A percentile compares a stretch with the other conserved stretches of the same genome.
phyloP scores from a whole-genome alignment of 2,329 filamentous ascomycete species.

The Colletotrichum tofieldiae region DNA sequence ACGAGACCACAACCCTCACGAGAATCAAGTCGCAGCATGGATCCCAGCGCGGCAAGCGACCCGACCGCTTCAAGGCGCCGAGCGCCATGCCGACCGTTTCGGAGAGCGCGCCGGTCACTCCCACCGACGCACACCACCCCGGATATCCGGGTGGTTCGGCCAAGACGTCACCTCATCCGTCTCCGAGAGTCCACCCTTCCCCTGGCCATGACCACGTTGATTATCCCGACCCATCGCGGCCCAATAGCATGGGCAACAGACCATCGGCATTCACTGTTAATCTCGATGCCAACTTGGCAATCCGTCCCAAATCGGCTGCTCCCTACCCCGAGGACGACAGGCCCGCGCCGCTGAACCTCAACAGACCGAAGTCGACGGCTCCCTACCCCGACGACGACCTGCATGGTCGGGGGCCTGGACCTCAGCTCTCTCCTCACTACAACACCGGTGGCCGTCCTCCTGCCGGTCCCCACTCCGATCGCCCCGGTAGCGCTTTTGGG shows the following conservation, averaged over 20 bases:
- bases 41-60: conserved; percentile 75
- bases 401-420: conserved; percentile 47
- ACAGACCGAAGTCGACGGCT: conserved; percentile 62
- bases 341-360: conserved; percentile 64
- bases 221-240: conserved; percentile 65
- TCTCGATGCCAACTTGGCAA: conserved; percentile 56
- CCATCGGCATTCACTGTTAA: conserved; percentile 68
- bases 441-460: conserved; percentile 66
- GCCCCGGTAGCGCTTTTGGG: conserved; percentile 68
- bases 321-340: conserved; percentile 81
- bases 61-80: conserved; percentile 70
- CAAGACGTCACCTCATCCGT: conserved; percentile 59
- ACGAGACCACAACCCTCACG: conserved; percentile 91
- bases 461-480: conserved; percentile 64
- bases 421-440: conserved; percentile 57
- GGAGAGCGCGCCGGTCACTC: conserved; percentile 57
- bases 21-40: conserved; percentile 88
- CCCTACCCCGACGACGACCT: conserved; percentile 70
- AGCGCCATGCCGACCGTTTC: conserved; percentile 64
- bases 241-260: conserved; percentile 55
- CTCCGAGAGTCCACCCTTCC: conserved; percentile 58
- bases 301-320: conserved; percentile 70
- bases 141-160: conserved; percentile 49
- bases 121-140: conserved; percentile 45
- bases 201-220: conserved; percentile 57